A percentile compares a stretch with the other conserved stretches of the same genome.
Conservation (phyloP, 768 basidiomycete genomes). For the Leucocoprinus birnbaumii region DNA sequence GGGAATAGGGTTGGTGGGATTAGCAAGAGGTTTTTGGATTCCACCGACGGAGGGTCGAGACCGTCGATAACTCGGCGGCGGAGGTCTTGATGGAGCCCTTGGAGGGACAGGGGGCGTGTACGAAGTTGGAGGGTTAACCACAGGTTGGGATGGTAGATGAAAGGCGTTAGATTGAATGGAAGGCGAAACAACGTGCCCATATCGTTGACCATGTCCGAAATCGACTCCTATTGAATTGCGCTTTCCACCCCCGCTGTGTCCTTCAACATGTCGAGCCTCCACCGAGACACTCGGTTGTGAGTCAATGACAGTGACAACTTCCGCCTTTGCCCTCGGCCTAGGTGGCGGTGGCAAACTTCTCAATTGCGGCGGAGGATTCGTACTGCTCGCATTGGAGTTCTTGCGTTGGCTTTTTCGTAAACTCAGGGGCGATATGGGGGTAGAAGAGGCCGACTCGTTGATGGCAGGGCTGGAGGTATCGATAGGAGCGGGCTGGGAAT, state of each 20-base stretch:
- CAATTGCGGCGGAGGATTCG: conserved; percentile 20
- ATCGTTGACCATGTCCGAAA: conserved; percentile 3
- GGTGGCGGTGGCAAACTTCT: conserved; percentile 57
- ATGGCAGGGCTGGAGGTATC: background rate
- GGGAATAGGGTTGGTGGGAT: conserved; percentile 23
- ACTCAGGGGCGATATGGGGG: conserved; percentile 5
- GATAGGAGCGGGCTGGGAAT: conserved; percentile 5
- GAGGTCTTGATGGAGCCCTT: background rate
- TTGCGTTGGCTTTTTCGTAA: background rate
- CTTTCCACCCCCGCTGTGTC: background rate
- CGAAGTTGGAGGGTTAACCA: conserved; percentile 24
- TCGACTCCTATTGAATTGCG: conserved; percentile 1
- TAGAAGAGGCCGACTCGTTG: conserved; percentile 18
- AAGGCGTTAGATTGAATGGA: conserved; percentile 1
- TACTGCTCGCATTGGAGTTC: background rate
- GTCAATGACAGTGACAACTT: conserved; percentile 16
- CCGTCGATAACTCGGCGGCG: conserved; percentile 6
- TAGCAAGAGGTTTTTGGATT: conserved; percentile 21
- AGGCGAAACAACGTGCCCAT: background rate
- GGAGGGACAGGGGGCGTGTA: conserved; percentile 22
- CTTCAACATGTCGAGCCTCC: background rate
- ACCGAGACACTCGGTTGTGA: background rate
- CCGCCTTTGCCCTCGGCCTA: conserved; percentile 33
- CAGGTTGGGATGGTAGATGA: background rate
- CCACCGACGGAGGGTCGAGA: conserved; percentile 18